Evolutionary conservation across 768 basidiomycete species (phyloP).

Genomic region (Suillus hirtellus): DNA sequence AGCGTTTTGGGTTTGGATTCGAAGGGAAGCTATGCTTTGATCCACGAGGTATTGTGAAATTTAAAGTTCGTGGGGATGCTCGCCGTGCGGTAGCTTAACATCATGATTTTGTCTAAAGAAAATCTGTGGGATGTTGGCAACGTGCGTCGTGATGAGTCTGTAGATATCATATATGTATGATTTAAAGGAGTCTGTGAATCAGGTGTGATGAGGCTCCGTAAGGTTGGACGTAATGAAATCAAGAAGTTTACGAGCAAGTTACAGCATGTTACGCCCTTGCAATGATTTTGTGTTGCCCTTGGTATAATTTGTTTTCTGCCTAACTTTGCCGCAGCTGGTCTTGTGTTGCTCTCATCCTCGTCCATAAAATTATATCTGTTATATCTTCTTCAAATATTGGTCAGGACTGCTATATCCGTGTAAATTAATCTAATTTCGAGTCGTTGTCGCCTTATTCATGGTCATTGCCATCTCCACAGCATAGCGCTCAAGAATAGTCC

Average conservation of each 20-base stretch:
- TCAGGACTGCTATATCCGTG: slow-evolving; percentile 7
- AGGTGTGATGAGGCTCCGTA: neutral
- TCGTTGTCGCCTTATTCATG: neutral
- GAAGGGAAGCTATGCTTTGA: neutral
- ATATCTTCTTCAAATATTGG: neutral
- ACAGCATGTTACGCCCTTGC: neutral
- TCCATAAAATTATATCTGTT: neutral
- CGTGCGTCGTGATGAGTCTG: neutral
- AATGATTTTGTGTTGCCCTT: neutral
- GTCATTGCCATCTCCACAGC: slow-evolving; percentile 9
- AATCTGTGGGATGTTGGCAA: neutral
- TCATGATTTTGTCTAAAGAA: neutral
- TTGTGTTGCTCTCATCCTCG: neutral
- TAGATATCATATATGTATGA: neutral
- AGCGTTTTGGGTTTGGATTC: neutral
- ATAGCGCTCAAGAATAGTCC: slow-evolving; percentile 2
- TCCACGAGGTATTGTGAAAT: neutral
- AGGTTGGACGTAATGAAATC: slow-evolving; percentile 3
- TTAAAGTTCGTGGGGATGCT: neutral
- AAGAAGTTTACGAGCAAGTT: neutral
- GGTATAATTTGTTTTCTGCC: neutral
- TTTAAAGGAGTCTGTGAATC: neutral
- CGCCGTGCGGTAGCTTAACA: neutral
- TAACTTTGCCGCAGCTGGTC: slow-evolving; percentile 3
- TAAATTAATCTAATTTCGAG: neutral